A percentile compares a stretch with the other conserved stretches of the same genome.
Evolutionary conservation across 345 rosid species (phyloP).

Genomic region (Sisymbrium irio): DNA sequence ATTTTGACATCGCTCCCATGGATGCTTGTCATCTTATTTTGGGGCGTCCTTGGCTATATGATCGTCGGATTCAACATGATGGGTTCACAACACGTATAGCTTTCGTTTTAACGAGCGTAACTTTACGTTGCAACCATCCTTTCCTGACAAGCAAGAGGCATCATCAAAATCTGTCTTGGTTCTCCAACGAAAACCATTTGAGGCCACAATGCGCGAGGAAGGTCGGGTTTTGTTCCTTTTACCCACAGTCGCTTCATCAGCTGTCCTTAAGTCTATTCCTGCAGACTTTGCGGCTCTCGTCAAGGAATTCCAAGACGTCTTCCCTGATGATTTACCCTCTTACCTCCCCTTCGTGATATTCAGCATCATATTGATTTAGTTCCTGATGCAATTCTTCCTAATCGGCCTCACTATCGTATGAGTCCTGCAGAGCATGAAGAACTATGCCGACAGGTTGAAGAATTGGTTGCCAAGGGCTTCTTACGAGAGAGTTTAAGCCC

Average conservation of each 20-base stretch:
- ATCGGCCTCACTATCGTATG: too few species aligned
- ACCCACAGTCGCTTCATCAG: neutral
- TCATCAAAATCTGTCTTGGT: neutral
- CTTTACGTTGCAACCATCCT: neutral
- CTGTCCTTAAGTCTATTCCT: too few species aligned
- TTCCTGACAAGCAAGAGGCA: neutral
- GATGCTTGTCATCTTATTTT: neutral
- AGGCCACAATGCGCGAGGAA: neutral
- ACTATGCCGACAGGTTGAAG: neutral
- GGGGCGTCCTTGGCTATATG: neutral
- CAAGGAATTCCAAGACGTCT: too few species aligned
- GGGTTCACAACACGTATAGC: neutral
- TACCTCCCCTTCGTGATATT: too few species aligned
- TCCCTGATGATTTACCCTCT: too few species aligned
- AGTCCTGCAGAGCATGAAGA: too few species aligned
- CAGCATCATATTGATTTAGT: too few species aligned
- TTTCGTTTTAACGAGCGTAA: neutral
- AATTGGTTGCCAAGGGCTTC: neutral
- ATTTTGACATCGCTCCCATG: neutral
- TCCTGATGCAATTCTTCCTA: too few species aligned
- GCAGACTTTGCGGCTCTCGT: too few species aligned
- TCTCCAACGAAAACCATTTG: neutral
- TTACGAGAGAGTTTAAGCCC: neutral
- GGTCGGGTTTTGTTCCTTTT: neutral
- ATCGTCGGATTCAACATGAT: neutral